A percentile compares a stretch with the other conserved stretches of the same genome.
Conservation (phyloP, 2,329 filamentous ascomycete species). For the Trichocomaceae sp. region DNA sequence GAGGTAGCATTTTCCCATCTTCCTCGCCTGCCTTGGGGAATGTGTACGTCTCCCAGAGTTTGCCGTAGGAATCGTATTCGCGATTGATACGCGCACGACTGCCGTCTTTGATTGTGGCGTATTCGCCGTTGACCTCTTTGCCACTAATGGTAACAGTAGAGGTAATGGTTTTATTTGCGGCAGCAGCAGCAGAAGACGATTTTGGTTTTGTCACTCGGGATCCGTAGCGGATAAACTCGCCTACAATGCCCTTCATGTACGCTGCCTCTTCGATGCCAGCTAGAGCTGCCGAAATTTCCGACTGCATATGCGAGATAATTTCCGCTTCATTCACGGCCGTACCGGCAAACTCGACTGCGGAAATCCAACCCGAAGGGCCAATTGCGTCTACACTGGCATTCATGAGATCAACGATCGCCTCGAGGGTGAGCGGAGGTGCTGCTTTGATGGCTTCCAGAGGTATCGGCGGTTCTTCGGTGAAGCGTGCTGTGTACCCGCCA, state of each 20-base stretch:
- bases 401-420: slow-evolving; percentile 36
- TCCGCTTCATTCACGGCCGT: slow-evolving; percentile 35
- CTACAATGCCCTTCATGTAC: slow-evolving; percentile 42
- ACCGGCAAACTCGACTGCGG: slow-evolving; percentile 29
- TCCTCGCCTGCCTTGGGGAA: slow-evolving; percentile 27
- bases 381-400: slow-evolving; percentile 43
- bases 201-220: slow-evolving; percentile 1
- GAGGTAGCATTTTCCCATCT: slow-evolving; percentile 52
- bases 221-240: slow-evolving; percentile 40
- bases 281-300: slow-evolving; percentile 43
- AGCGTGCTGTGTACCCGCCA: slow-evolving; percentile 37
- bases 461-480: slow-evolving; percentile 34
- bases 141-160: slow-evolving; percentile 23
- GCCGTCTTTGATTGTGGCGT: slow-evolving; percentile 26
- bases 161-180: slow-evolving; percentile 12
- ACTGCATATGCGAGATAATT: slow-evolving; percentile 42
- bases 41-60: slow-evolving; percentile 14
- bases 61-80: slow-evolving; percentile 13
- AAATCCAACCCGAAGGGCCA: slow-evolving; percentile 43
- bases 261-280: slow-evolving; percentile 43
- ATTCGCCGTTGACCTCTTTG: slow-evolving; percentile 37
- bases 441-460: slow-evolving; percentile 31
- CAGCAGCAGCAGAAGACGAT: slow-evolving; percentile 4
- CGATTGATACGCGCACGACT: slow-evolving; percentile 7
- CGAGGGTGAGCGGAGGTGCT: slow-evolving; percentile 31